Base-by-base conservation (phyloP, 2,329 filamentous ascomycete species). In the Hypoxylon sp. region DNA sequence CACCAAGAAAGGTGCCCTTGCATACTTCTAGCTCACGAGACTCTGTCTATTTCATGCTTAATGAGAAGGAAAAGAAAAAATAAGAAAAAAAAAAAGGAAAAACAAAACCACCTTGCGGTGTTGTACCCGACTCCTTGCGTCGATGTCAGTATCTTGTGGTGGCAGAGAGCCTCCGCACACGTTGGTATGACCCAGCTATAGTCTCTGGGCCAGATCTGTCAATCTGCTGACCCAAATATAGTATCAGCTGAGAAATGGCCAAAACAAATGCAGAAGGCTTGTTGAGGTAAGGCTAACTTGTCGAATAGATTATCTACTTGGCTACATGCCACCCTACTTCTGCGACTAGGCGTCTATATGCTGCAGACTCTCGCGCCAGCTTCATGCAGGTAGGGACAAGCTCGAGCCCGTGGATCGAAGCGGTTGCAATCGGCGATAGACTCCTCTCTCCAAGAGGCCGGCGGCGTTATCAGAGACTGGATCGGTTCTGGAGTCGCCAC, bases 401-500 rank as follows among this genome's bases (percentile, higher is more conserved):
- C 11, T 40, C 11, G 37, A 35, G 9, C n/a, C 31, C 31, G 31
- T 35, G 31, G 31, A 35, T 35, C 29, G 29, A 33, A 5, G 37
- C 37, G 18, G 37, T 21, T 23, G 13, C 18, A 41, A 21, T 27
- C n/a, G 15, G n/a, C 41, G 38, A 24, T 31, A 17, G 41, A 31
- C 4, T 18, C 15, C 24, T 26, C 35, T 18, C 21, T 6, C 15
- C 20, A 5, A n/a, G 20, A 8, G 18, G 8, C 15, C 6, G 2
- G 21, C 43, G 33, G 46, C 33, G 11, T 20, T 17, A 26, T 70
- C 63, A 83, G 60, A 83, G 59, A 20, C 75, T 75, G 29, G 79
- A 78, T 29, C 74, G 74, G 24, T 74, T 74, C 47, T 73, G 75
- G 18, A 80, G 67, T 47, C 72, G 74, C 81, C 81, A 84, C 45